phyloP scores from a whole-genome alignment of 78 protist species.

The Chrysochromulina tobinii region DNA sequence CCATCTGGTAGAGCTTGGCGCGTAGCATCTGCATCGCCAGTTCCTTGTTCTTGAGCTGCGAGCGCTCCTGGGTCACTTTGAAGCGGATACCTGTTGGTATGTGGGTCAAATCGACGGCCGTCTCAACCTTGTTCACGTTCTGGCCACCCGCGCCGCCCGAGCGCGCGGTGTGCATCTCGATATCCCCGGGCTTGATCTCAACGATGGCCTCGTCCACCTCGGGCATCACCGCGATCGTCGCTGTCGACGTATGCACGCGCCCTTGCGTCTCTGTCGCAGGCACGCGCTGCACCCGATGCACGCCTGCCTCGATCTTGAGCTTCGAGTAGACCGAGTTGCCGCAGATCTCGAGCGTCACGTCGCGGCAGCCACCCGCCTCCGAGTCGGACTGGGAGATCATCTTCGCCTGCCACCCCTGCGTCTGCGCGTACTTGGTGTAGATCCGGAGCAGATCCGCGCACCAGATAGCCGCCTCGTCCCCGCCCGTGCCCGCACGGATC shows the following conservation, averaged over 20 bases:
- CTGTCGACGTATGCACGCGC: slow-evolving; percentile 26
- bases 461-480: slow-evolving; percentile 44
- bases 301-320: slow-evolving; percentile 18
- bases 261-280: slow-evolving; percentile 43
- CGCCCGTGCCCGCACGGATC: slow-evolving; percentile 54
- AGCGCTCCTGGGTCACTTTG: slow-evolving; percentile 44
- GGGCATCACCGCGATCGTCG: slow-evolving; percentile 57
- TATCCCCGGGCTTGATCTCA: slow-evolving; percentile 27
- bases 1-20: slow-evolving; percentile 9
- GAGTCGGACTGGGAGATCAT: background rate
- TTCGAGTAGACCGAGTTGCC: background rate
- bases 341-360: background rate
- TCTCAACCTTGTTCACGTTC: slow-evolving; percentile 54
- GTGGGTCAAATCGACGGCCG: slow-evolving; percentile 56
- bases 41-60: slow-evolving; percentile 48
- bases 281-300: slow-evolving; percentile 54
- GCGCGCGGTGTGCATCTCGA: slow-evolving; percentile 10
- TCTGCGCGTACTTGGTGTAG: slow-evolving; percentile 29
- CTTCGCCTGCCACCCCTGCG: slow-evolving; percentile 8
- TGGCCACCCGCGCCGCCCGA: slow-evolving; percentile 57
- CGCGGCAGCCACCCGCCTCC: background rate
- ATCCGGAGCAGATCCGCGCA: slow-evolving; percentile 10
- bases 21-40: slow-evolving; percentile 43
- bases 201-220: slow-evolving; percentile 42
- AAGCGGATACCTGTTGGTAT: slow-evolving; percentile 50